Evolutionary conservation across 768 basidiomycete species (phyloP).

Genomic region (Rubroboletus pulcherrimus): DNA sequence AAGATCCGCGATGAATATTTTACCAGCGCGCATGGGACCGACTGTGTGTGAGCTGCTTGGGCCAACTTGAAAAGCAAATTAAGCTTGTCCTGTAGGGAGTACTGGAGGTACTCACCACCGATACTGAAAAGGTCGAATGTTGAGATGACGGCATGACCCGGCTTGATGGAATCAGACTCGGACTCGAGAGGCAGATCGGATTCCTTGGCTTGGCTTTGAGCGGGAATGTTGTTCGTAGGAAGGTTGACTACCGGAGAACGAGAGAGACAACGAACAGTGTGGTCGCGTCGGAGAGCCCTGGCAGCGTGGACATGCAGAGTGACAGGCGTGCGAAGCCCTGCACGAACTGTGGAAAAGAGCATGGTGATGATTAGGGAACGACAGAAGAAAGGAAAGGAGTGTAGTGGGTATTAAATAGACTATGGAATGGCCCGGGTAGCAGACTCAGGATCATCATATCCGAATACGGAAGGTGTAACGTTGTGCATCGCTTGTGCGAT

Average conservation of each 20-base stretch:
- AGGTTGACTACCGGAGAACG: background rate
- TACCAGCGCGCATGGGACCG: constrained; percentile 88
- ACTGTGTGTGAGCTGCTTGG: constrained; percentile 66
- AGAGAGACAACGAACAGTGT: constrained; percentile 15
- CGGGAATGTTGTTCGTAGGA: constrained; percentile 6
- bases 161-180: constrained; percentile 27
- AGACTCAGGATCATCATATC: too few species aligned
- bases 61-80: constrained; percentile 44
- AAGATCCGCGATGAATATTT: constrained; percentile 80
- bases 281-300: background rate
- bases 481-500: too few species aligned
- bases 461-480: too few species aligned
- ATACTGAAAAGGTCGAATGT: constrained; percentile 92
- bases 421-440: too few species aligned
- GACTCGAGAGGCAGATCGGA: constrained; percentile 4
- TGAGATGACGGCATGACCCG: constrained; percentile 88
- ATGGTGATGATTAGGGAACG: background rate
- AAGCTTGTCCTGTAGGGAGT: background rate
- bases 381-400: background rate
- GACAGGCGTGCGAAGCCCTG: constrained; percentile 1
- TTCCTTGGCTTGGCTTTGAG: background rate
- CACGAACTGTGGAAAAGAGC: constrained; percentile 3
- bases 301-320: background rate
- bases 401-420: background rate
- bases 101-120: constrained; percentile 54